Base-by-base conservation (phyloP, 2,329 filamentous ascomycete genomes). In the Fusarium algeriense region DNA sequence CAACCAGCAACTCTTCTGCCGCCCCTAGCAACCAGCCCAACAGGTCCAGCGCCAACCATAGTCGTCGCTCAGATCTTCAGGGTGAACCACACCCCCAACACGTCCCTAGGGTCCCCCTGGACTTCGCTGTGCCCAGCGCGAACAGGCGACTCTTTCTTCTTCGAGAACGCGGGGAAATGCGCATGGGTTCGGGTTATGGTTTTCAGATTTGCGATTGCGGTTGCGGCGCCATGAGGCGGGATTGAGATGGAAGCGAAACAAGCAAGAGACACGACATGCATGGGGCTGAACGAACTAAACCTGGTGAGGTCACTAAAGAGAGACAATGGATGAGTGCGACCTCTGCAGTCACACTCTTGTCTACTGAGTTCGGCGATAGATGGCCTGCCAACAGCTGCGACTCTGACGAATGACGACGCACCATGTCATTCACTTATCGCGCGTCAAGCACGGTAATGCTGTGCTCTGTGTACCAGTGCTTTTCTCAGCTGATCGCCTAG, bases 401-500 rank as follows among this genome's bases (percentile, higher is more conserved):
- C 55, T 45, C 62, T 43, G 61, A 54, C 70, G 72, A 75, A 75
- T 75, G 34, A 54, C 48, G 52, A 41, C 35, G 67, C 41, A 64
- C 64, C 70, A 72, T 73, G 73, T 75, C 73, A 74, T 67, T 71
- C 73, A 74, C 70, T 71, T 74, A 69, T 75, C 67, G 70, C 67
- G 52, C 64, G 61, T 67, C 58, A 54, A 58, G 49, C 26, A 45
- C 38, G 15, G 52, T 8, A 44, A 26, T 60, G 23, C 45, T 50
- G 67, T 69, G 55, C 50, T 37, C 34, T 55, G 34, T 28, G 41
- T 55, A 13, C 28, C 35, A 40, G 20, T 53, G 15, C 30, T 32
- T 37, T 55, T 45, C 38, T 70, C 41, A 41, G 71, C 55, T 56
- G 46, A 40, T 56, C 50, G 20, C 19, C 41, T 37, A 44, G 41